Base-by-base conservation (phyloP, 1,139 yeast species). In the Candida sanyaensis region DNA sequence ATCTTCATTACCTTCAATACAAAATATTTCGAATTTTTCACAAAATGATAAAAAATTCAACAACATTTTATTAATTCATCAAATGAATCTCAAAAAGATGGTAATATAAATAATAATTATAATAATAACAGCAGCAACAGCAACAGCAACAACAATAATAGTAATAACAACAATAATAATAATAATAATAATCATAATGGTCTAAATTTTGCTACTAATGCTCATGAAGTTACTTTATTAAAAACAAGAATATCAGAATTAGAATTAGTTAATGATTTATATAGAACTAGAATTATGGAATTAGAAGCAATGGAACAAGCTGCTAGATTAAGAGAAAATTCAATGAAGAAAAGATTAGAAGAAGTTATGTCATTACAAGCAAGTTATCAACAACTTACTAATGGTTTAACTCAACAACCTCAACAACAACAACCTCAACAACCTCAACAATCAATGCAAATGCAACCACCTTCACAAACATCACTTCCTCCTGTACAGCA, bases 221-320 rank as follows among this genome's bases (percentile, higher is more conserved):
- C 46, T 11, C 80, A 76, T 55, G 84, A 79, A 55, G 68, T 77
- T 21, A 81, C 82, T 17, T 71, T 75, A 40, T 71, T 90, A 51
- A 80, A 82, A 53, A 88, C 96, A 0, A 75, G 96, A 50, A 88
- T 91, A 23, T 82, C 89, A n/a, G 98, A 92, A 63, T 75, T 92
- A 50, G 97, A 92, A 64, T 74, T 92, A 41, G 96, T 92, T 37
- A 91, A 90, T 60, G 97, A 91, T 61, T 73, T 92, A 52, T 88
- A 88, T 70, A 79, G 89, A 55, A 81, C 93, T 4, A 80, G 96
- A 56, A 88, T 92, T 44, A 74, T 80, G 67, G 97, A 92, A 62
- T 73, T 92, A 53, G 97, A 92, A 64, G 81, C 82, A 27, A 71
- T 80, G 71, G 93, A 87, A 59, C 75, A 74, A 45, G 84, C 84